Evolutionary conservation across 2,329 filamentous ascomycete genomes (phyloP), one percentile per base, ranked within the genome.

Genomic region (Lachnellula willkommii): DNA sequence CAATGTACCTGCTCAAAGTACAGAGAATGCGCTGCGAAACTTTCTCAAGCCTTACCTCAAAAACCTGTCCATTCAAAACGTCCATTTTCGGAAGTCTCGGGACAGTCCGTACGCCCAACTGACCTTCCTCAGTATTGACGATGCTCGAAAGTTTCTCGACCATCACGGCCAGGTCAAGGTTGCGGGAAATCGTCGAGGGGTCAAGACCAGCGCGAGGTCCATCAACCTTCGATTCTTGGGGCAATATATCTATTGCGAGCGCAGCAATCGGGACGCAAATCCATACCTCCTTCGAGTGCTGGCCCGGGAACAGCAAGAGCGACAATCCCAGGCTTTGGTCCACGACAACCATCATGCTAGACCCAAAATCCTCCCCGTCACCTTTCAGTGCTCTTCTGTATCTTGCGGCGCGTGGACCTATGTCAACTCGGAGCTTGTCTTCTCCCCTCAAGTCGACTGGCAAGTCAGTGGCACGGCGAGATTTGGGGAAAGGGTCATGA

Each of bases 341-440:
- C 45, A 22, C 17, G 20, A 36, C 17, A 42, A 55, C 17, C 28
- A 28, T 22, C 15, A 50, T 39, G 28, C 24, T 39, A 36, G 22
- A 36, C 39, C 58, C 56, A 17, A 65, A 4, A 51, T 57, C 46
- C 60, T 61, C 50, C 65, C 45, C 47, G 63, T 61, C 61, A 59
- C 52, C 4, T 76, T 76, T 52, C 47, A 63, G 14, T 66, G 69
- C 26, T 59, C 63, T 20, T 66, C 59, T 22, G 62, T 76, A 9
- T 71, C 68, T 11, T 76, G 73, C 56, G 76, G 79, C 4, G 61
- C 72, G 1, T 79, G 75, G 74, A 67, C 68, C 40, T 77, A 75
- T 56, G 58, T 69, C 32, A 54, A 63, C 4, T 60, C 64, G 1
- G 62, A 73, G 11, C 68, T 75, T 9, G 65, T 69, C 5, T 81